Conservation (phyloP, 306 rosid genomes). For the Begonia masoniana region DNA sequence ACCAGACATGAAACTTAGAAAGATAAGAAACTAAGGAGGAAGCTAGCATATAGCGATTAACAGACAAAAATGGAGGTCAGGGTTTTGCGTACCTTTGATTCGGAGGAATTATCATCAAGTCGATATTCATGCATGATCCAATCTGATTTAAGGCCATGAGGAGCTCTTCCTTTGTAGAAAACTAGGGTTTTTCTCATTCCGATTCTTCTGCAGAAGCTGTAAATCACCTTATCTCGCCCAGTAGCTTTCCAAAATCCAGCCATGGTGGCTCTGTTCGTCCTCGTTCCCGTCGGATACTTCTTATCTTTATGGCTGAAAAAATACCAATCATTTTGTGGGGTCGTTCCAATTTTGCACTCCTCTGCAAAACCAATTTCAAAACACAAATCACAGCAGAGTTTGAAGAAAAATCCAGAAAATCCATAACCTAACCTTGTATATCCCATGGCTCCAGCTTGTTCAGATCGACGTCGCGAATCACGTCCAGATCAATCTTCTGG, state of each 20-base stretch:
- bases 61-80: too few relatives aligned
- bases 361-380: constrained; percentile 16
- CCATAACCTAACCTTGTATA: constrained; percentile 31
- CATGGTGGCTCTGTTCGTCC: constrained; percentile 48
- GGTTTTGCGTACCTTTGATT: constrained; percentile 3
- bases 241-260: constrained; percentile 66
- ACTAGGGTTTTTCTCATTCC: constrained; percentile 62
- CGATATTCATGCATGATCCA: constrained; percentile 68
- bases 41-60: too few relatives aligned
- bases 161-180: constrained; percentile 60
- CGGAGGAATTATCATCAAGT: constrained; percentile 30
- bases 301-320: constrained; percentile 60
- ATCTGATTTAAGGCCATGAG: constrained; percentile 49
- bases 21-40: too few relatives aligned
- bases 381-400: neutral
- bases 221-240: constrained; percentile 47
- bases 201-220: constrained; percentile 34
- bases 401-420: neutral
- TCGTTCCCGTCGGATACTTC: constrained; percentile 55
- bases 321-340: constrained; percentile 59
- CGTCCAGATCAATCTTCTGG: constrained; percentile 58
- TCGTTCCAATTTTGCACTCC: constrained; percentile 49
- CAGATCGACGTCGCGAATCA: constrained; percentile 57
- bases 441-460: constrained; percentile 71
- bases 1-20: neutral